A percentile compares a stretch with the other conserved stretches of the same genome.
Evolutionary conservation across 306 rosid genomes (phyloP).

Genomic region (Quercus dentata): DNA sequence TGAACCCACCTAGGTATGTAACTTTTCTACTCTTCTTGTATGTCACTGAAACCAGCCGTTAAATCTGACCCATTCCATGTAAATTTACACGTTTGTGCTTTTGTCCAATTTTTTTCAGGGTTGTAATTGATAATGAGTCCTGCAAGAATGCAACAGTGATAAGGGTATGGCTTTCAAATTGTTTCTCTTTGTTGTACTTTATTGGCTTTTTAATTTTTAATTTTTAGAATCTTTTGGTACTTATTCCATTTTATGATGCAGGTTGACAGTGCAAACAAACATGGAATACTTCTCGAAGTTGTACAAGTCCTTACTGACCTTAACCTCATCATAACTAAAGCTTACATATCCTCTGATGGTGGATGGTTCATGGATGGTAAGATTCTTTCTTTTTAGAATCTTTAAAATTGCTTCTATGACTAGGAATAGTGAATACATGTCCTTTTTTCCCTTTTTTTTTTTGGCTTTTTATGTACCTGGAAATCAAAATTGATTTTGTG

Average conservation of each 20-base stretch:
- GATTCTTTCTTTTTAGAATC: background rate
- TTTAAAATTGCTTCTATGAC: background rate
- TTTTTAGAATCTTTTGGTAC: conserved; percentile 1
- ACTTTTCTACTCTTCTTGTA: conserved; percentile 16
- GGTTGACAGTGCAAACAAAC: conserved; percentile 88
- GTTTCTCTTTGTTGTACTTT: background rate
- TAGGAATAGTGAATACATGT: background rate
- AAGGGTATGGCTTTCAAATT: conserved; percentile 43
- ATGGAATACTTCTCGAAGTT: conserved; percentile 90
- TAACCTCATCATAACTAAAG: conserved; percentile 71
- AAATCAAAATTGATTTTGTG: background rate
- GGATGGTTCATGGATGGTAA: conserved; percentile 99
- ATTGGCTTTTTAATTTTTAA: conserved; percentile 3
- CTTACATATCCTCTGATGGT: conserved; percentile 93
- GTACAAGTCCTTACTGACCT: conserved; percentile 92
- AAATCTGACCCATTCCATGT: background rate
- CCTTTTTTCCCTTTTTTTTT: no score
- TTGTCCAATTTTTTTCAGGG: conserved; percentile 52
- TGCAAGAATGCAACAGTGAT: conserved; percentile 84
- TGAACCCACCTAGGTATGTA: conserved; percentile 84
- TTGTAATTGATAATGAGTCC: conserved; percentile 87
- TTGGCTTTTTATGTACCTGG: background rate
- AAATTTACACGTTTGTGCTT: conserved; percentile 17
- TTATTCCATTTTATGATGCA: conserved; percentile 22
- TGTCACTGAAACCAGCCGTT: background rate